Conservation (phyloP, 2,329 filamentous ascomycete genomes). For the Clonostachys rosea region DNA sequence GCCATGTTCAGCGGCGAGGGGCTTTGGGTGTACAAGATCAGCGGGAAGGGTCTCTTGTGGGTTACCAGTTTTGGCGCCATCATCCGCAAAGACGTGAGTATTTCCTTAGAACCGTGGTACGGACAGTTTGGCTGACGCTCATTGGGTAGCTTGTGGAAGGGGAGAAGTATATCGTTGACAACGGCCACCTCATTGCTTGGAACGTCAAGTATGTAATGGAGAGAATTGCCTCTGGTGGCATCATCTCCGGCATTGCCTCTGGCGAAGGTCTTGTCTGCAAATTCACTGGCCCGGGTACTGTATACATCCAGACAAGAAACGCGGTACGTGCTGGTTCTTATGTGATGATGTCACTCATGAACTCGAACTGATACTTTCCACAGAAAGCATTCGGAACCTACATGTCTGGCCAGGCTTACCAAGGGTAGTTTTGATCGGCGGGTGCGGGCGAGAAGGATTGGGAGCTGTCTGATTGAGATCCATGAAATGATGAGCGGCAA, state of each 20-base stretch:
- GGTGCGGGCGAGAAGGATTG: background rate
- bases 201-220: slow-evolving; percentile 93
- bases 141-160: slow-evolving; percentile 48
- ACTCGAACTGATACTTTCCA: background rate
- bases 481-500: too few species aligned
- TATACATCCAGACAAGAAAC: slow-evolving; percentile 92
- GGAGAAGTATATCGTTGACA: slow-evolving; percentile 76
- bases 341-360: background rate
- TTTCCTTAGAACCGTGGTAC: background rate
- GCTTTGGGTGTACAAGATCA: slow-evolving; percentile 83
- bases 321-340: slow-evolving; percentile 42
- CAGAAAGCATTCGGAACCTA: slow-evolving; percentile 49
- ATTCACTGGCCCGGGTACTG: slow-evolving; percentile 84
- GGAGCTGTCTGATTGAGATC: background rate
- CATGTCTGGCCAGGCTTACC: slow-evolving; percentile 40
- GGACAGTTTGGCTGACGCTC: slow-evolving; percentile 6
- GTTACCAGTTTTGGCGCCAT: slow-evolving; percentile 92
- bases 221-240: slow-evolving; percentile 82
- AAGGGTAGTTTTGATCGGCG: slow-evolving; percentile 11
- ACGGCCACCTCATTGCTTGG: slow-evolving; percentile 81
- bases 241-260: slow-evolving; percentile 81
- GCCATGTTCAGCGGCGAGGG: slow-evolving; percentile 94
- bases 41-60: slow-evolving; percentile 79
- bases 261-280: slow-evolving; percentile 91
- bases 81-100: slow-evolving; percentile 82